Percentiles rank a stretch among this genome's conserved stretches.
These are phyloP conservation scores for Tilletia indica DNA, from an alignment of 1,284 basidiomycete genomes.

Conservation along the genomic window DNA sequence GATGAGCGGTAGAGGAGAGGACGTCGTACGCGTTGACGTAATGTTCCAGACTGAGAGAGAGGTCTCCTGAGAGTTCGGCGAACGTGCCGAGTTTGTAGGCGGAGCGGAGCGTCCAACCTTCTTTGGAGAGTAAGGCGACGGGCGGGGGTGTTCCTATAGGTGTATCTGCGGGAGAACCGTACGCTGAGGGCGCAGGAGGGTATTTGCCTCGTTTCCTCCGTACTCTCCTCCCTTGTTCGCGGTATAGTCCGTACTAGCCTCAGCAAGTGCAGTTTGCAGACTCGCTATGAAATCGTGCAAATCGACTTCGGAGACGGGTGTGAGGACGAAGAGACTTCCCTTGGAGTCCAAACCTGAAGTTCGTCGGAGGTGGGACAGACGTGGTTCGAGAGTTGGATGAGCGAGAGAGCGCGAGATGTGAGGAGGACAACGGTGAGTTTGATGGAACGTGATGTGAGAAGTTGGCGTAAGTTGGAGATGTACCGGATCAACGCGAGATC, in stretches of 20 bases:
- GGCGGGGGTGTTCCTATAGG: neutral
- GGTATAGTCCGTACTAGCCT: conserved; percentile 89
- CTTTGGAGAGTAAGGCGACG: conserved; percentile 64
- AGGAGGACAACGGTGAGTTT: conserved; percentile 94
- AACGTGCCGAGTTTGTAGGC: conserved; percentile 96
- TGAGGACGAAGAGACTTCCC: conserved; percentile 88
- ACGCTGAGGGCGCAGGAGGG: conserved; percentile 57
- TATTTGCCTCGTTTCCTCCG: conserved; percentile 77
- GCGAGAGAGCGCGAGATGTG: conserved; percentile 71
- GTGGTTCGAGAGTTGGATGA: conserved; percentile 64
- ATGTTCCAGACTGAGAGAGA: conserved; percentile 62
- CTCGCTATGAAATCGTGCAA: conserved; percentile 63
- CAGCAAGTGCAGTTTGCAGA: conserved; percentile 80
- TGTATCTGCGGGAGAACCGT: conserved; percentile 15
- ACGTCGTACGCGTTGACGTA: conserved; percentile 31
- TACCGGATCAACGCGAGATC: conserved; percentile 69
- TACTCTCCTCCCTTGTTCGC: conserved; percentile 83
- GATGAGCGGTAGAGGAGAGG: conserved; percentile 26
- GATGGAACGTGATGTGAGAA: conserved; percentile 77
- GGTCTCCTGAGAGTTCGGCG: conserved; percentile 87
- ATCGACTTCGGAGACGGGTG: conserved; percentile 78
- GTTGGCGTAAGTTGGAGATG: conserved; percentile 74
- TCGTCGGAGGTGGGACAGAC: conserved; percentile 79
- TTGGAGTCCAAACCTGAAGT: conserved; percentile 84
- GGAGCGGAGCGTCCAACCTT: conserved; percentile 93